Evolutionary conservation across 768 basidiomycete species (phyloP).

Genomic region (Auriscalpium orientale): DNA sequence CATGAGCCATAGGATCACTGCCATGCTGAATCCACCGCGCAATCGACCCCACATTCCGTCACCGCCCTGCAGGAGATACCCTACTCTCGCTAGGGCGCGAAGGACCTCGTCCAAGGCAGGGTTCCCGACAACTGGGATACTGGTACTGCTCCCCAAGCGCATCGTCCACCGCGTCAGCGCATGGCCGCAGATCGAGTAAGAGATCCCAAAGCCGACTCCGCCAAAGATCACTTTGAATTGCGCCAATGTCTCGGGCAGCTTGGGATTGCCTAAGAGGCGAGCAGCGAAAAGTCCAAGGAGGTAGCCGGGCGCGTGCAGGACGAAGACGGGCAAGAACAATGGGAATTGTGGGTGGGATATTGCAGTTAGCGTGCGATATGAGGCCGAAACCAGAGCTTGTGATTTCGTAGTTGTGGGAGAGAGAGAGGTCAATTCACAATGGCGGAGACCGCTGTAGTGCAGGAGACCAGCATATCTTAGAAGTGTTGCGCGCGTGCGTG

Average conservation of each 20-base stretch:
- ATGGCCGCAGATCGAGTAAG: neutral
- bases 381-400: too few species aligned
- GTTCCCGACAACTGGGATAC: neutral
- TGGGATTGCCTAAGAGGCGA: conserved; percentile 69
- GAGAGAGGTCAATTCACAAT: conserved; percentile 72
- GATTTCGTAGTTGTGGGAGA: conserved; percentile 55
- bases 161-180: neutral
- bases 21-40: conserved; percentile 9
- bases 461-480: conserved; percentile 85
- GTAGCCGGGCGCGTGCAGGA: conserved; percentile 81
- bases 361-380: too few species aligned
- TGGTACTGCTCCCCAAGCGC: neutral
- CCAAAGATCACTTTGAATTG: conserved; percentile 94
- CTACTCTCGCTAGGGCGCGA: neutral
- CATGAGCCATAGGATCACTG: conserved; percentile 16
- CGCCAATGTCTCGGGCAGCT: conserved; percentile 72
- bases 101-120: neutral
- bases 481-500: conserved; percentile 26
- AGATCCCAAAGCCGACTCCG: neutral
- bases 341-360: conserved; percentile 32
- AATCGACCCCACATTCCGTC: neutral
- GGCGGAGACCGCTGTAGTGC: conserved; percentile 70
- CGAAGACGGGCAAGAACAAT: conserved; percentile 83
- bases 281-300: conserved; percentile 69
- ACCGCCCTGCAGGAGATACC: neutral